Base-by-base conservation (phyloP, 2,329 filamentous ascomycete species). In the Colletotrichum eleusines region DNA sequence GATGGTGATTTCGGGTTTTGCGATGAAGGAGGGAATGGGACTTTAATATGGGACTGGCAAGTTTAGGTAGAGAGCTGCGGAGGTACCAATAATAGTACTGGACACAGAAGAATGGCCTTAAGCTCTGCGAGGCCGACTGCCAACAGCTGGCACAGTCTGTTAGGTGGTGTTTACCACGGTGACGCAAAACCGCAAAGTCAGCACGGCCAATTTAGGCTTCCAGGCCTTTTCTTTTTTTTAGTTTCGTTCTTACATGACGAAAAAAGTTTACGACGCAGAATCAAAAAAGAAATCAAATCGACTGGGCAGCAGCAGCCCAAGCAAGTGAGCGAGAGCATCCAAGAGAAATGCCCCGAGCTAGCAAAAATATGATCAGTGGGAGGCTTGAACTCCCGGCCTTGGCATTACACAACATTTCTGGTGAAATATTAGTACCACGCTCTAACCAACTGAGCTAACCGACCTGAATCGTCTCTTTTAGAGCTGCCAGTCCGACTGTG, bases 381-480 rank as follows among this genome's bases (percentile, higher is more conserved):
- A 70, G 67, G 67, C 63, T 67, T 70, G 67, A 67, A 70, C 67
- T 70, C 67, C 67, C 67, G 67, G 50, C 67, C 67, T 70, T 70
- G 67, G 67, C 67, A 70, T 70, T 51, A 70, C 67, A 5, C 9
- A 33, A 62, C 6, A 67, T 66, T 46, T 28, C 26, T 2, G 50
- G 1, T 70, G 46, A 44, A 40, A 66, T 70, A 70, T 70, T 70
- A 70, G 67, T 70, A 70, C 67, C 67, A 70, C 67, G 67, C 67
- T 70, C 67, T 70, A 70, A 70, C 67, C 67, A 70, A 70, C 68
- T 70, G 68, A 70, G 68, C 68, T 70, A 70, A 70, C 68, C 68
- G 68, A 70, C 68, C 68, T 5, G 26, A 20, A 20, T 33, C 18
- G 5, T 18, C 26, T 53, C 16, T 3, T 20, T 35, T 0, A n/a